phyloP scores from a whole-genome alignment of 257 asterid genomes.

The Buddleja alternifolia region DNA sequence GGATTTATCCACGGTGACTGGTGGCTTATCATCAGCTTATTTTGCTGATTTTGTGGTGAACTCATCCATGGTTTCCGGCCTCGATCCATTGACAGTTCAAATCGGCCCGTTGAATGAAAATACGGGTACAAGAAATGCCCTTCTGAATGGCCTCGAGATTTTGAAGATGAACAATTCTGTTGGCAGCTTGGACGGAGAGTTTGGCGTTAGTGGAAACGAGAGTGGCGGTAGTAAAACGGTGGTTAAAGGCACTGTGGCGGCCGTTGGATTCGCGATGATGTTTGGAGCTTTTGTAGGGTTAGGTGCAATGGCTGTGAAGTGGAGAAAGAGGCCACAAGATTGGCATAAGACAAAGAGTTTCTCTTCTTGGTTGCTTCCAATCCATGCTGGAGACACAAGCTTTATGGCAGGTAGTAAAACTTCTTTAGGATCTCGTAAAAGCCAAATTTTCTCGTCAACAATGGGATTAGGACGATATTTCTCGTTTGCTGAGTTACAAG shows the following conservation, averaged over 20 bases:
- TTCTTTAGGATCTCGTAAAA: conserved; percentile 47
- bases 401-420: conserved; percentile 38
- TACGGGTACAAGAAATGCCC: conserved; percentile 55
- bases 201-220: conserved; percentile 47
- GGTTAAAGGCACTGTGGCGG: conserved; percentile 72
- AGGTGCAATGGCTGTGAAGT: conserved; percentile 92
- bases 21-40: conserved; percentile 53
- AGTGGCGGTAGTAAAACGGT: conserved; percentile 24
- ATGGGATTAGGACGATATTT: conserved; percentile 59
- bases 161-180: conserved; percentile 70
- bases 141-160: conserved; percentile 70
- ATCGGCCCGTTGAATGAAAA: conserved; percentile 60
- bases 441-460: conserved; percentile 53
- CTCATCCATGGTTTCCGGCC: conserved; percentile 53
- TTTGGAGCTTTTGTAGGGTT: conserved; percentile 85
- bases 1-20: conserved; percentile 52
- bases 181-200: conserved; percentile 68
- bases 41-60: conserved; percentile 61
- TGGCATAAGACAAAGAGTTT: conserved; percentile 82
- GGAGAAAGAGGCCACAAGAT: conserved; percentile 92
- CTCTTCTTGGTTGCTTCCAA: conserved; percentile 91
- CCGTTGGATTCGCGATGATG: conserved; percentile 97
- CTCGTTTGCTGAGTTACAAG: conserved; percentile 55
- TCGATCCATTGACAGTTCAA: conserved; percentile 52
- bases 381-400: conserved; percentile 55